Conservation (phyloP, 345 rosid species). For the Populus davidiana region DNA sequence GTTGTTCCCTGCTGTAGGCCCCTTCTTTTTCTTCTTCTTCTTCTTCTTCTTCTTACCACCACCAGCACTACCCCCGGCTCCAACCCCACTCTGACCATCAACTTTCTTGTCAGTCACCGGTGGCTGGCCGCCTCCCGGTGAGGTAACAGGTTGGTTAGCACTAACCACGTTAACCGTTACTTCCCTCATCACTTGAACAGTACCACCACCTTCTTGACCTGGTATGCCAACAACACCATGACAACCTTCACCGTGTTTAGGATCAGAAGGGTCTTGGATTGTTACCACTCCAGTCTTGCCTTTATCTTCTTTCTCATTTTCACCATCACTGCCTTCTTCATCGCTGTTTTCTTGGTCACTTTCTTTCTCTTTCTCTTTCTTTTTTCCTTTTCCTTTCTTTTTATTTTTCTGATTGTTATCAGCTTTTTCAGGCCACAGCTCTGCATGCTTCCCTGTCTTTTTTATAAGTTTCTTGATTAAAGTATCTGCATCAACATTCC, state of each 20-base stretch:
- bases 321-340: slow-evolving; percentile 37
- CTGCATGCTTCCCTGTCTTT: slow-evolving; percentile 30
- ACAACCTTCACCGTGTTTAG: not conserved
- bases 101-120: slow-evolving; percentile 33
- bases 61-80: slow-evolving; percentile 11
- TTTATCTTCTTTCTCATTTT: slow-evolving; percentile 6
- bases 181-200: no score
- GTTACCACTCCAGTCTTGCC: not conserved
- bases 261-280: not conserved
- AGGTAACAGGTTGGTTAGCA: slow-evolving; percentile 11
- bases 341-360: slow-evolving; percentile 18
- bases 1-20: slow-evolving; percentile 32
- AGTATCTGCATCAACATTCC: slow-evolving; percentile 29
- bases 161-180: no score
- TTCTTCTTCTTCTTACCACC: slow-evolving; percentile 18
- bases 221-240: not conserved
- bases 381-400: slow-evolving; percentile 29
- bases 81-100: slow-evolving; percentile 12
- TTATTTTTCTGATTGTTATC: slow-evolving; percentile 33
- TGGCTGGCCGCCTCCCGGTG: slow-evolving; percentile 20
- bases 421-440: slow-evolving; percentile 47
- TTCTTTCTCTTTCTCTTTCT: slow-evolving; percentile 16
- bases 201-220: not conserved
- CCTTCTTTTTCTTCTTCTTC: slow-evolving; percentile 70
- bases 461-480: slow-evolving; percentile 26